Percentiles rank a stretch among this genome's conserved stretches.
phyloP scores from a whole-genome alignment of 176 grass and related monocot species.

The Cenchrus fungigraminus region DNA sequence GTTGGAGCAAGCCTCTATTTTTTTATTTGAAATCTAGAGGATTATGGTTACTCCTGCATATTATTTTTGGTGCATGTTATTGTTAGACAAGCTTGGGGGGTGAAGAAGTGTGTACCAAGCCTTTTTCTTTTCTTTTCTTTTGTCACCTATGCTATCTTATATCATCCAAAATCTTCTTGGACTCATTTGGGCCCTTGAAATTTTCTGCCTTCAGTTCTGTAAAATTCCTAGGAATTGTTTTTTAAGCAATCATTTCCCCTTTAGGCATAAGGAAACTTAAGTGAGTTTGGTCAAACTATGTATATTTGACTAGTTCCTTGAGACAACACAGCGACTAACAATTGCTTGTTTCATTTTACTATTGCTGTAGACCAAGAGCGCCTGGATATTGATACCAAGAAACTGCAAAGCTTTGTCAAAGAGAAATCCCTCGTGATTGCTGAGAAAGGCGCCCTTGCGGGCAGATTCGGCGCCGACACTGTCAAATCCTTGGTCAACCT shows the following conservation, averaged over 20 bases:
- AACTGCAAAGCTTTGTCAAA: slow-evolving; percentile 84
- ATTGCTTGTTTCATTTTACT: slow-evolving; percentile 23
- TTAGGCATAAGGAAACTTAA: neutral
- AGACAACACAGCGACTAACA: neutral
- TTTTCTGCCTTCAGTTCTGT: neutral
- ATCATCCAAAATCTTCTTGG: neutral
- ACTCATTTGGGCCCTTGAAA: neutral
- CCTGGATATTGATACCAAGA: slow-evolving; percentile 80
- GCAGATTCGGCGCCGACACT: slow-evolving; percentile 57
- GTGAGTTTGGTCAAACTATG: neutral
- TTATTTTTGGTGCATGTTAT: too few species aligned
- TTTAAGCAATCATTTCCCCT: neutral
- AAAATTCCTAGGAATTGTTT: neutral
- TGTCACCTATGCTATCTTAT: neutral
- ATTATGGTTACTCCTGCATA: too few species aligned
- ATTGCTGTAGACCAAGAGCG: slow-evolving; percentile 67
- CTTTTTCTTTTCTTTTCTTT: neutral
- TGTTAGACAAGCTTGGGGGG: neutral
- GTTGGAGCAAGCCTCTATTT: too few species aligned
- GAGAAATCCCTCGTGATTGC: slow-evolving; percentile 86
- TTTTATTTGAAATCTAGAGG: too few species aligned
- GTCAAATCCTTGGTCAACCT: slow-evolving; percentile 72
- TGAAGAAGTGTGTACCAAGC: neutral
- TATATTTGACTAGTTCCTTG: neutral
- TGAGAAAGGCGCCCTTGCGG: slow-evolving; percentile 80